Percentiles rank a stretch among this genome's conserved stretches.
Conservation (phyloP, 805 yeast species). For the Tetrapisispora arboricola region DNA sequence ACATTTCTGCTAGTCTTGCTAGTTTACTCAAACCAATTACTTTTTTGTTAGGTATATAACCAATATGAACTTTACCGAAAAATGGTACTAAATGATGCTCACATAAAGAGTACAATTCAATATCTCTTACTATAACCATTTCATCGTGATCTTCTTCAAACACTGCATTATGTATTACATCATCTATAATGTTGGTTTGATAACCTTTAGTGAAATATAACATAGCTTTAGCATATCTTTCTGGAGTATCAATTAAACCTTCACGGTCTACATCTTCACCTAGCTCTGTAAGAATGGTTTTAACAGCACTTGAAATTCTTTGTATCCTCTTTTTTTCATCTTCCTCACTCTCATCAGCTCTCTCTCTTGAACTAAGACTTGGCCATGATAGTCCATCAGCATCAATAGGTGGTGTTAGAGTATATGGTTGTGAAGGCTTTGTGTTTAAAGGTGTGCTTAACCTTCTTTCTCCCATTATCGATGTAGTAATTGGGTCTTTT, state of each 20-base stretch:
- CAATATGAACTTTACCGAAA: conserved; percentile 93
- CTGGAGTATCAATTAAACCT: conserved; percentile 90
- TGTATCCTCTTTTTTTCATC: conserved; percentile 56
- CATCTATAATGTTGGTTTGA: conserved; percentile 77
- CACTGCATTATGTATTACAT: conserved; percentile 88
- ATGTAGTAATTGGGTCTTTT: too few relatives aligned
- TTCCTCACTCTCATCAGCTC: conserved; percentile 60
- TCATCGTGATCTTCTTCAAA: conserved; percentile 98
- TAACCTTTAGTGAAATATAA: conserved; percentile 92
- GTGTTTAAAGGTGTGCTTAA: conserved; percentile 54
- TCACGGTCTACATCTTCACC: conserved; percentile 89
- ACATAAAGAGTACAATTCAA: conserved; percentile 83
- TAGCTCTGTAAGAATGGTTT: conserved; percentile 60
- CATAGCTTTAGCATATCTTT: conserved; percentile 94
- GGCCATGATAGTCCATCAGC: conserved; percentile 94
- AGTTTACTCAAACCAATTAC: conserved; percentile 88
- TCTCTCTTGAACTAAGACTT: conserved; percentile 65
- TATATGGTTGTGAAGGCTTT: conserved; percentile 74
- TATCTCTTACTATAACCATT: conserved; percentile 95
- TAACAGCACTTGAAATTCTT: conserved; percentile 78
- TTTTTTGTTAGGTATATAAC: conserved; percentile 90
- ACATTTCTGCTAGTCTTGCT: conserved; percentile 96
- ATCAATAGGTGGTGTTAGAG: conserved; percentile 77
- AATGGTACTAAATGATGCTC: conserved; percentile 98
- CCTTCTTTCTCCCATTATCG: conserved; percentile 5